Evolutionary conservation across 495 filamentous ascomycete genomes (phyloP), one percentile per base, ranked within the genome.

Genomic region (Astrothelium subdiscretum): DNA sequence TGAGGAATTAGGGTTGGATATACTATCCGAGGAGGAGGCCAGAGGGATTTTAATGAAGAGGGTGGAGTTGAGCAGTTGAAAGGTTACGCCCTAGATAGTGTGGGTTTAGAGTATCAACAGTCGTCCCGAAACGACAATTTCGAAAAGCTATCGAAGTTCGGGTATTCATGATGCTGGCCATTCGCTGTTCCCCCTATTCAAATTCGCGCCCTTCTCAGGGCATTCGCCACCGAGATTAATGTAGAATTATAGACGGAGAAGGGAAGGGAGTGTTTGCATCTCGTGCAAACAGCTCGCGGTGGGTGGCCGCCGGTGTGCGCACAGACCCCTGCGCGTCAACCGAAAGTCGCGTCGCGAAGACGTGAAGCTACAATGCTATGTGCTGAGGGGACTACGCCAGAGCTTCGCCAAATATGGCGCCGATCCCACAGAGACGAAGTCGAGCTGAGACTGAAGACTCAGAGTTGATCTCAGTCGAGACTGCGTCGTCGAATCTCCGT

Each of bases 31-130:
- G 59, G 79, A 75, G 5, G 88, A 95, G 65, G 92, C 90, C 8
- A 83, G 92, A 66, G 79, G 80, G 63, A 81, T 96, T 58, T 71
- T 98, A 67, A 82, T 89, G 72, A 82, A 82, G 60, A 81, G 94
- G 68, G 85, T 95, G 1, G 94, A 98, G 70, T 63, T 77, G 52
- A 64, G 64, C 20, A 68, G 68, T 35, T 70, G 57, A 63, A 20
- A 31, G 3, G 29, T 51, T 22, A 20, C 35, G 35, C 35, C 15
- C 35, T 38, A 38, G 35, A 38, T 38, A 15, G 35, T 38, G 35
- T n/a, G n/a, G n/a, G n/a, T n/a, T n/a, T n/a, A n/a, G n/a, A n/a
- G n/a, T n/a, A n/a, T n/a, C n/a, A n/a, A n/a, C n/a, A n/a, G n/a
- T n/a, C n/a, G n/a, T n/a, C n/a, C n/a, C n/a, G n/a, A n/a, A n/a